Percentiles rank a stretch among this genome's conserved stretches.
Evolutionary conservation across 1,284 basidiomycete species (phyloP).

Genomic region (Ustilago xerochloae): DNA sequence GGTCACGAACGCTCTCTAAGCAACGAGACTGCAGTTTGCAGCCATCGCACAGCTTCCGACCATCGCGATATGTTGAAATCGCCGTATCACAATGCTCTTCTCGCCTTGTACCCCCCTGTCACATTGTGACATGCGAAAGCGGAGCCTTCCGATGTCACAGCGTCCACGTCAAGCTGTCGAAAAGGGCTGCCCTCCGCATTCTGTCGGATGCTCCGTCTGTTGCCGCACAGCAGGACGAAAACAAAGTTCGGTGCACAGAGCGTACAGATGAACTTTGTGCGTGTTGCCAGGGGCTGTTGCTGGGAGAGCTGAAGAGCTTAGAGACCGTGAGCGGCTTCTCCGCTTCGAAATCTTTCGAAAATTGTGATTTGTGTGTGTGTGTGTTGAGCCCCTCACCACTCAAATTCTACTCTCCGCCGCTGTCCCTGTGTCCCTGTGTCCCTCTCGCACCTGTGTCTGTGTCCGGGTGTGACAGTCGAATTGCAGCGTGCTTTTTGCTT

Average conservation of each 20-base stretch:
- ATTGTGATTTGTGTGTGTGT: background rate
- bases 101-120: background rate
- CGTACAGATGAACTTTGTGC: background rate
- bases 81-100: background rate
- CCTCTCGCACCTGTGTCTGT: too few species aligned
- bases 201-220: background rate
- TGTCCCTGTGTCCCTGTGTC: background rate
- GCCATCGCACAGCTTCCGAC: constrained; percentile 13
- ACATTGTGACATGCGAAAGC: background rate
- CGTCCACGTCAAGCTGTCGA: background rate
- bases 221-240: too few species aligned
- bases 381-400: background rate
- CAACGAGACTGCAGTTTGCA: too few species aligned
- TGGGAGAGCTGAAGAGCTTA: background rate
- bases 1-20: too few species aligned
- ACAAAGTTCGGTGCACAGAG: background rate
- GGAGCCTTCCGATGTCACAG: background rate
- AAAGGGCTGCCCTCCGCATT: background rate
- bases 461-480: background rate
- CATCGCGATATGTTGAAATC: constrained; percentile 18
- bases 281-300: constrained; percentile 1
- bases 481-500: too few species aligned
- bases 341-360: background rate
- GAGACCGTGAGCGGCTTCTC: background rate
- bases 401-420: background rate